Evolutionary conservation across 306 rosid genomes (phyloP).

Genomic region (apple (Malus domestica)): ASM211411v1 NC_041798.1:2528001-2528500

Average conservation of each 20-base stretch:
- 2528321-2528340: constrained; percentile 90
- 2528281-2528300: constrained; percentile 81
- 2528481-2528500: constrained; percentile 59
- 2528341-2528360: constrained; percentile 78
- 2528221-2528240: constrained; percentile 81
- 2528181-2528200: constrained; percentile 87
- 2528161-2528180: constrained; percentile 27
- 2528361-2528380: constrained; percentile 67
- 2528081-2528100: no score
- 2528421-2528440: constrained; percentile 82
- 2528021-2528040: no score
- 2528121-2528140: no score
- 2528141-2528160: no score
- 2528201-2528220: constrained; percentile 85
- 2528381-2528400: constrained; percentile 79
- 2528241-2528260: constrained; percentile 60
- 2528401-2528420: constrained; percentile 78
- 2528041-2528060: no score
- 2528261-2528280: constrained; percentile 97
- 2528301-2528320: constrained; percentile 96
- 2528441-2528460: constrained; percentile 47
- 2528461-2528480: constrained; percentile 84
- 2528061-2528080: no score
- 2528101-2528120: no score
- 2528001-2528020: no score